phyloP scores from a whole-genome alignment of 1,284 basidiomycete genomes.

The Ustilago sp. region DNA sequence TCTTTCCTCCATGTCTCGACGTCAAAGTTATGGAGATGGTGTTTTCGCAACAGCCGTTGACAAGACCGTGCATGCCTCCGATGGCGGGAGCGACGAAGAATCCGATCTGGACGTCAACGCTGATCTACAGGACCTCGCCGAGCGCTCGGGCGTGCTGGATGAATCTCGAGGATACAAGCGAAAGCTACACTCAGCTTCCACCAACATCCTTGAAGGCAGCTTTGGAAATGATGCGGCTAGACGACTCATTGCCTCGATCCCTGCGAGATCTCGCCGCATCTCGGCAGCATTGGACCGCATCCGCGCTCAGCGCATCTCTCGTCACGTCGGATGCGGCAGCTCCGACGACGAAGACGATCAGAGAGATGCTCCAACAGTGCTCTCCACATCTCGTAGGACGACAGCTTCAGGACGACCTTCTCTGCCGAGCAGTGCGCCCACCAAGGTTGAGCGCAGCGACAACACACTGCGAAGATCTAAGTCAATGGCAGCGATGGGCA shows the following conservation, averaged over 20 bases:
- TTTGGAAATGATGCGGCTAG: neutral
- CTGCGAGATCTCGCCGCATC: slow-evolving; percentile 31
- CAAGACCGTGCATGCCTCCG: neutral
- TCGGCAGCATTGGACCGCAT: slow-evolving; percentile 33
- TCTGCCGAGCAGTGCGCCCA: slow-evolving; percentile 1
- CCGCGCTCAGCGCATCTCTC: slow-evolving; percentile 22
- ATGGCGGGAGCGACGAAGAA: slow-evolving; percentile 35
- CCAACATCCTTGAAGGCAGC: neutral
- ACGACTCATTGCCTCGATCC: slow-evolving; percentile 42
- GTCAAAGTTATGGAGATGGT: slow-evolving; percentile 7
- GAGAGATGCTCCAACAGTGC: neutral
- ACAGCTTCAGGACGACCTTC: slow-evolving; percentile 10
- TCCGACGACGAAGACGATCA: slow-evolving; percentile 32
- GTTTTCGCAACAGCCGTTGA: neutral
- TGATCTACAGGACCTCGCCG: slow-evolving; percentile 43
- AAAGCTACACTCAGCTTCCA: slow-evolving; percentile 22
- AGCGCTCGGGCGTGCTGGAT: slow-evolving; percentile 45
- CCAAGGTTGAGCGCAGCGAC: neutral
- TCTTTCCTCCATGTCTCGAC: slow-evolving; percentile 21
- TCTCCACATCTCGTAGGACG: slow-evolving; percentile 6
- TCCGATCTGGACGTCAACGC: slow-evolving; percentile 51
- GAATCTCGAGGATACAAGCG: slow-evolving; percentile 42
- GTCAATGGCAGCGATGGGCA: slow-evolving; percentile 15
- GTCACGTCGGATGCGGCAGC: slow-evolving; percentile 26
- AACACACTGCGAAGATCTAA: slow-evolving; percentile 9